Evolutionary conservation across 768 basidiomycete genomes (phyloP), one percentile per base, ranked within the genome.

Genomic region (Rhodotorula toruloides): DNA sequence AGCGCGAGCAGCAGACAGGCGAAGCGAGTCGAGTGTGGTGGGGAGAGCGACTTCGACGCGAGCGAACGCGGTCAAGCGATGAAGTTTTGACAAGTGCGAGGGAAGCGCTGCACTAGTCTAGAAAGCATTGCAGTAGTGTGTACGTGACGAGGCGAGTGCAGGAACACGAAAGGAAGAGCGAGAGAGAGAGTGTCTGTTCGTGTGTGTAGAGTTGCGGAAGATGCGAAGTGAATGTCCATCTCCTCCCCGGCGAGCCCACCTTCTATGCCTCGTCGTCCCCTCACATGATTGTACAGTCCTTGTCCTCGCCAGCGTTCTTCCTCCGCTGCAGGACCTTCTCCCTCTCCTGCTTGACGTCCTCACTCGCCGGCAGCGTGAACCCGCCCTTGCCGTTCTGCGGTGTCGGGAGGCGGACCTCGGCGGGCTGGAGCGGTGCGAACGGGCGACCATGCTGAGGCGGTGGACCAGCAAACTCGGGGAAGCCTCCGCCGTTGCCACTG

Each of bases 271-370:
- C 21, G 3, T 21, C 50, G 32, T 14, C 25, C 14, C 48, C 31
- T 68, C 58, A 93, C 90, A 91, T 91, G 76, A 93, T 86, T 54
- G 89, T 79, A 75, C 91, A 93, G 55, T 91, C 90, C 78, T 89
- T 89, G 76, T 85, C 85, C 78, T 86, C 86, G 60, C 79, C 80
- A 32, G 79, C 81, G 76, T 55, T 65, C 55, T 55, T 57, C 44
- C 59, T 37, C 42, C 49, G 39, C 63, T 64, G 61, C 39, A 67
- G 31, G 10, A 67, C 70, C 48, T 57, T 46, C 39, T 71, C 65
- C 32, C 65, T 40, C 37, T 63, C 61, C 32, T 46, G 48, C 44
- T 61, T 40, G 5, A 19, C 14, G 29, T 61, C 59, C 44, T 39
- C 42, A 12, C 39, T 52, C 19, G 34, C 54, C 13, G 47, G 32